Evolutionary conservation across 1,139 yeast genomes (phyloP).

Genomic region (Magnusiomyces paraingens): DNA sequence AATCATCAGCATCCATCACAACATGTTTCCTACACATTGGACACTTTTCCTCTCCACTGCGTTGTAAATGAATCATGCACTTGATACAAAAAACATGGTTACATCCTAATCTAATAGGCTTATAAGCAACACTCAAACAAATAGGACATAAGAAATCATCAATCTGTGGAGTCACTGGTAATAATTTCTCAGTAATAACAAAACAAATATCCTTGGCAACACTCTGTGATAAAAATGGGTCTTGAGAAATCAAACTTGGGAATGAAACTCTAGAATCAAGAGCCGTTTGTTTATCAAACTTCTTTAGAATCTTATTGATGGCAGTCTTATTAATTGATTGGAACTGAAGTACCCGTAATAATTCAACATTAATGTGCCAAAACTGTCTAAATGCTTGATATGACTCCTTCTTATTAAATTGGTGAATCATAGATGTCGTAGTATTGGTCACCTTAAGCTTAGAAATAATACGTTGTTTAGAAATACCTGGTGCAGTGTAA

Average conservation of each 20-base stretch:
- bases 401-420: slow-evolving; percentile 47
- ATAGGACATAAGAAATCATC: slow-evolving; percentile 73
- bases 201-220: slow-evolving; percentile 51
- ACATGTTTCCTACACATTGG: slow-evolving; percentile 61
- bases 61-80: slow-evolving; percentile 60
- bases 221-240: slow-evolving; percentile 45
- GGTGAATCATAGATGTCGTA: slow-evolving; percentile 29
- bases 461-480: neutral
- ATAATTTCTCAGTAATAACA: slow-evolving; percentile 48
- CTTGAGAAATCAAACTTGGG: slow-evolving; percentile 31
- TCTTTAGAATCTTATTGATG: slow-evolving; percentile 59
- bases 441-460: neutral
- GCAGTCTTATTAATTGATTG: slow-evolving; percentile 61
- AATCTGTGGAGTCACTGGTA: slow-evolving; percentile 59
- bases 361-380: slow-evolving; percentile 46
- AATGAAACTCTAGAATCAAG: slow-evolving; percentile 38
- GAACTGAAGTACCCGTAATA: slow-evolving; percentile 54
- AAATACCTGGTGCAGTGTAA: neutral
- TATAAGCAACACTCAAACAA: slow-evolving; percentile 61
- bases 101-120: slow-evolving; percentile 59
- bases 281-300: slow-evolving; percentile 67
- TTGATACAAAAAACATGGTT: slow-evolving; percentile 66
- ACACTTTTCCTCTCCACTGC: slow-evolving; percentile 51
- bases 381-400: slow-evolving; percentile 45
- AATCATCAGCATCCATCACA: slow-evolving; percentile 51